Base-by-base conservation (phyloP, 1,284 basidiomycete genomes). In the Ustilago tritici region DNA sequence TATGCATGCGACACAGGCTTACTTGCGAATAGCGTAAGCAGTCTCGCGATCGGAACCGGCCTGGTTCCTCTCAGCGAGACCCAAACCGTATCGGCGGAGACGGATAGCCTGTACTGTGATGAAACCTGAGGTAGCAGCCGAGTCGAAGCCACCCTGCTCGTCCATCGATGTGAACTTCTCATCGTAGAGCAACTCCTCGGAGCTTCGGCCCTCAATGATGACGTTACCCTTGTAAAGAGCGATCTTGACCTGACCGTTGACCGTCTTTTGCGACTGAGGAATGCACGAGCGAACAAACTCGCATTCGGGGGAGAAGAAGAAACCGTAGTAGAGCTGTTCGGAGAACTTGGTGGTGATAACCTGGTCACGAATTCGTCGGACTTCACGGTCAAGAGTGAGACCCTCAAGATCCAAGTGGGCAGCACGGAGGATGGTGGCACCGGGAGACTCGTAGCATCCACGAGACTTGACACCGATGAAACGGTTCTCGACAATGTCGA, bases 401-500 rank as follows among this genome's bases (percentile, higher is more conserved):
- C 96, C 97, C 88, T 99, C 96, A 80, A 99, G 88, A 85, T 98
- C 97, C 88, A 99, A 90, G 89, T 99, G 96, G 14, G 96, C 96
- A 19, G 90, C 92, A 81, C 95, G 94, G 56, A 99, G 90, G 88
- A 99, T 98, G 67, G 95, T 98, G 53, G 94, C 96, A 23, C 92
- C 96, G 19, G 96, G 96, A 8, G 93, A 93, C 88, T 99, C 96
- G 89, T 99, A 99, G 89, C 97, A 99, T 41, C 96, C 96, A 64
- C 96, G 93, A 65, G 93, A 95, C 89, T 99, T 99, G 87, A 99
- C 95, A 76, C 96, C 96, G 87, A 99, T 98, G 90, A 98, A 98
- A 64, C 96, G 91, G 89, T 99, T 99, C 89, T 99, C 96, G 84
- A 99, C 97, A 86, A 99, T 98, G 88, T 99, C 96, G 88, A 98